Conservation (phyloP, 306 rosid genomes). For the Dryas drummondii region DNA sequence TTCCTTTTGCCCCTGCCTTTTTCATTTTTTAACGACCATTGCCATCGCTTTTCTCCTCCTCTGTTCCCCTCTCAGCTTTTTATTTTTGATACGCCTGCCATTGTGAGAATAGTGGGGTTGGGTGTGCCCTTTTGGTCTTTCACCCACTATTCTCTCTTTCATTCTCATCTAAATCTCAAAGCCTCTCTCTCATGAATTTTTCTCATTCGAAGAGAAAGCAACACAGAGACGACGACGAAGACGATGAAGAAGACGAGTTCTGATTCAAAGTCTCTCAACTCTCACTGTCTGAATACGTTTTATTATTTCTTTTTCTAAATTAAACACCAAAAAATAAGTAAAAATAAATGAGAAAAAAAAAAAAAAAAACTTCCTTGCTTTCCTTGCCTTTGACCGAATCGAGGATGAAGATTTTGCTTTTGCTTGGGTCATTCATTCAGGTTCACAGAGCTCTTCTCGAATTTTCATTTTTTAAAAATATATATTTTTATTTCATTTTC, state of each 20-base stretch:
- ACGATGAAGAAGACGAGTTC: constrained; percentile 15
- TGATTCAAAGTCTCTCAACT: constrained; percentile 25
- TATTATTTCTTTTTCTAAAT: background rate
- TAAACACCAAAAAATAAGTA: background rate
- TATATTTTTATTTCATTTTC: background rate
- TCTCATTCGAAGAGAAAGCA: constrained; percentile 6
- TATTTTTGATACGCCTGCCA: too few species aligned
- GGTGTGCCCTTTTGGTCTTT: too few species aligned
- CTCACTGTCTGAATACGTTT: constrained; percentile 26
- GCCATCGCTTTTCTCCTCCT: too few species aligned
- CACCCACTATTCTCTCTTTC: too few species aligned
- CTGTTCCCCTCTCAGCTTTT: too few species aligned
- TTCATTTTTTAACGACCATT: too few species aligned
- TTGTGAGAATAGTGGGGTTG: too few species aligned
- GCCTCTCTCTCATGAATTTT: constrained; percentile 13
- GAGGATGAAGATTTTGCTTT: constrained; percentile 43
- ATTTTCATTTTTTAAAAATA: background rate
- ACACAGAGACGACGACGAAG: constrained; percentile 24
- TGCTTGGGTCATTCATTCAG: constrained; percentile 47
- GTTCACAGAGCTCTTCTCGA: constrained; percentile 38
- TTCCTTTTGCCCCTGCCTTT: too few species aligned
- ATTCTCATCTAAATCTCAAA: constrained; percentile 44
- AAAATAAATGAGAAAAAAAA: constrained; percentile 7
- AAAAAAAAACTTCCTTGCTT: constrained; percentile 31
- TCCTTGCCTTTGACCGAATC: constrained; percentile 54